phyloP scores from a whole-genome alignment of 495 filamentous ascomycete species.

The Penicillium paradoxum region DNA sequence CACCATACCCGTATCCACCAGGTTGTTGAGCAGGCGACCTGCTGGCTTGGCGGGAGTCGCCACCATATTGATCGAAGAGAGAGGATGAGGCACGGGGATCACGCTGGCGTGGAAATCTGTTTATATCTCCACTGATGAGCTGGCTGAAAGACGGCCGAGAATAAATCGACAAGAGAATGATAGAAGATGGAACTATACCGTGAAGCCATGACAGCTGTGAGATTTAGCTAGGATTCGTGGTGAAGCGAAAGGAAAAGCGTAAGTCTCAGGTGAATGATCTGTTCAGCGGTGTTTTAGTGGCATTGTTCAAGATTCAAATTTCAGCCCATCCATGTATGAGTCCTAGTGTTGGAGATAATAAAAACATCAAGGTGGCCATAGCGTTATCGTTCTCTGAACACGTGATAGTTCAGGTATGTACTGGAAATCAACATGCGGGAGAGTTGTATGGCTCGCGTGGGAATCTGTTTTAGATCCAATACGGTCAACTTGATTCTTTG shows the following conservation, averaged over 20 bases:
- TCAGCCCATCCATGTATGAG: background rate
- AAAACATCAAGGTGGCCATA: conserved; percentile 30
- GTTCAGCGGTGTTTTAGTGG: background rate
- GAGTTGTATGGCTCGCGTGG: background rate
- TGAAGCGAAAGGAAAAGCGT: background rate
- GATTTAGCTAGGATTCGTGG: conserved; percentile 3
- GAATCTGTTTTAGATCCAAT: background rate
- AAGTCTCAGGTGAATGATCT: background rate
- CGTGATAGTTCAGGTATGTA: conserved; percentile 15
- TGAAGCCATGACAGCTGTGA: conserved; percentile 23
- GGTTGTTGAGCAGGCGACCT: conserved; percentile 45
- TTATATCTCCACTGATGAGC: background rate
- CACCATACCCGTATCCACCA: conserved; percentile 50
- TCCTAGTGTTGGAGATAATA: conserved; percentile 20
- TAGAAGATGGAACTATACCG: conserved; percentile 19
- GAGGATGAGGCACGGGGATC: conserved; percentile 76
- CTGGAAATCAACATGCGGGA: background rate
- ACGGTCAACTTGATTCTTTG: too few relatives aligned
- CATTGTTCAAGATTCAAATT: conserved; percentile 10
- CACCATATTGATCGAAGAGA: conserved; percentile 82
- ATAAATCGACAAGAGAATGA: conserved; percentile 5
- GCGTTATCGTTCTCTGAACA: conserved; percentile 16
- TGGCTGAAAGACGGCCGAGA: background rate
- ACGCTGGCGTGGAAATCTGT: conserved; percentile 64
- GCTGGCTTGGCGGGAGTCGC: conserved; percentile 49